Evolutionary conservation across 768 basidiomycete species (phyloP).

Genomic region (Russula compacta): DNA sequence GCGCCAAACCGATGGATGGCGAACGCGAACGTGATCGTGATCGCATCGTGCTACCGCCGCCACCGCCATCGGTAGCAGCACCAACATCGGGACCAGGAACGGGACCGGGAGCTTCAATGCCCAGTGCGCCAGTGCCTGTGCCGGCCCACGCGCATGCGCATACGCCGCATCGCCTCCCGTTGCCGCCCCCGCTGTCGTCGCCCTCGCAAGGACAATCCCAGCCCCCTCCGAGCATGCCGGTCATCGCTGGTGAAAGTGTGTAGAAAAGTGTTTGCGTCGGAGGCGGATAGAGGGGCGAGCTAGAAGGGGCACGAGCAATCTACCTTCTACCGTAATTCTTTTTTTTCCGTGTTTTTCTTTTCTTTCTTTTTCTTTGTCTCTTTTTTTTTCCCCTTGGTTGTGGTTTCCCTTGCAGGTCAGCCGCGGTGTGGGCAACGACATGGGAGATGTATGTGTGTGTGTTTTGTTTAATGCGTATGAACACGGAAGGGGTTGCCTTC

Average conservation of each 20-base stretch:
- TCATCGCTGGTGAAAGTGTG: constrained; percentile 10
- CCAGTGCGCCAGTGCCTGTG: not conserved
- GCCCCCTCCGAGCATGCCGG: constrained; percentile 7
- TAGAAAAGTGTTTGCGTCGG: not conserved
- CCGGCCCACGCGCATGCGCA: not conserved
- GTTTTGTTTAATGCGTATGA: not conserved
- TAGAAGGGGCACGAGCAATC: not conserved
- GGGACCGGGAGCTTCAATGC: no score
- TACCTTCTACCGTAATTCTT: not conserved
- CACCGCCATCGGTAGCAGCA: not conserved
- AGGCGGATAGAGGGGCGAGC: no score
- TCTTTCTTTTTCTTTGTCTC: not conserved
- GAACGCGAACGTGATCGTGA: constrained; percentile 12
- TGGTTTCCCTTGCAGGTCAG: not conserved
- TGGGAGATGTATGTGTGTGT: not conserved
- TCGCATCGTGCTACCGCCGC: not conserved
- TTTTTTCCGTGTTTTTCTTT: not conserved
- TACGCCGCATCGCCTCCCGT: constrained; percentile 9
- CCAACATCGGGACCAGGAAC: not conserved
- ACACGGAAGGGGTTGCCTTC: no score
- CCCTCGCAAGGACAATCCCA: not conserved
- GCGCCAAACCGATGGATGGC: constrained; percentile 17
- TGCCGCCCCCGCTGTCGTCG: not conserved
- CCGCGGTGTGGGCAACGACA: not conserved
- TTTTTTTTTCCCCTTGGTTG: not conserved